Base-by-base conservation (phyloP, 768 basidiomycete genomes). In the Tylopilus cervinicoccineus region DNA sequence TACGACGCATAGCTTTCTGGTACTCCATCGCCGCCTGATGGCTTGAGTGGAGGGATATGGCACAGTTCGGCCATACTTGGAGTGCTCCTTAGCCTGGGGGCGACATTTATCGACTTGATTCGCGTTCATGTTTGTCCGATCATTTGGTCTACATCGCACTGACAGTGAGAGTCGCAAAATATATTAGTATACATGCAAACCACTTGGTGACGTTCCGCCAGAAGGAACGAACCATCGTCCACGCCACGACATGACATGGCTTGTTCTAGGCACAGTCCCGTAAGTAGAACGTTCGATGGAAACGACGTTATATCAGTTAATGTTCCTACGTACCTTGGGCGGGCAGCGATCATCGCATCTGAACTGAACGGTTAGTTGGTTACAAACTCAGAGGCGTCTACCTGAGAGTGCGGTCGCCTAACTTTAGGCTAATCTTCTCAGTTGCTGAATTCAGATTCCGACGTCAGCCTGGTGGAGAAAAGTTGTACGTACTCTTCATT, bases 1-100 rank as follows among this genome's bases (percentile, higher is more conserved):
- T 81, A 73, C 33, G 79, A 70, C 64, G 85, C 83, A 62, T 86
- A 86, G 72, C 83, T 86, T 68, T 87, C 84, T 33, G 81, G 79
- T 48, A n/a, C n/a, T n/a, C 83, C 79, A 62, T 75, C 70, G 55
- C 73, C 55, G 63, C 77, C 75, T 5, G n/a, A 20, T 32, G 42
- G 12, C 13, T 43, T 28, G 16, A n/a, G n/a, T n/a, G n/a, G n/a
- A n/a, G n/a, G n/a, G n/a, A n/a, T n/a, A n/a, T n/a, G n/a, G n/a
- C n/a, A n/a, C n/a, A n/a, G n/a, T n/a, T n/a, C n/a, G n/a, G n/a
- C n/a, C n/a, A n/a, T n/a, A n/a, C n/a, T n/a, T n/a, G n/a, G n/a
- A n/a, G n/a, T n/a, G n/a, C n/a, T n/a, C n/a, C n/a, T n/a, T n/a
- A n/a, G n/a, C n/a, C n/a, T n/a, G n/a, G n/a, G n/a, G n/a, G n/a